Base-by-base conservation (phyloP, 495 filamentous ascomycete species). In the Podospora appendiculata region DNA sequence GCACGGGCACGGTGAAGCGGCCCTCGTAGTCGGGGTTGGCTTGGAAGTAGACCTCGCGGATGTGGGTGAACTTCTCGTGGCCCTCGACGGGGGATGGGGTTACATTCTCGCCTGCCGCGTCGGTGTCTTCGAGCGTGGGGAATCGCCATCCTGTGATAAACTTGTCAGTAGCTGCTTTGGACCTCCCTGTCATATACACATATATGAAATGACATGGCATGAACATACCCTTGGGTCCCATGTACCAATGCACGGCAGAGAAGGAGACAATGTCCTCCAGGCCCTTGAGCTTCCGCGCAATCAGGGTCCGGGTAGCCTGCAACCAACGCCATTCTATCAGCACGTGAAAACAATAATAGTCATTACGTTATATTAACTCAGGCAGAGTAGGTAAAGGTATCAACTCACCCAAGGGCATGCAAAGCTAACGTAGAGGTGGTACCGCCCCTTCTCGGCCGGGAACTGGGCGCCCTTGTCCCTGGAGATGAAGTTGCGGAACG, bases 261-360 rank as follows among this genome's bases (percentile, higher is more conserved):
- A 84, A 78, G 39, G 85, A 79, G 52, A 95, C 81, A 35, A 90
- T 73, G 18, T 80, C 70, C 50, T 89, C 81, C 0, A 94, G 76
- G 7, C 88, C 88, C 67, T 94, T 95, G 48, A 95, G 76, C n/a
- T 80, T 73, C 50, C 84, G 79, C 1, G 82, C 82, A 48, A 94
- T 82, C 17, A 90, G 80, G 0, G 87, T 82, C 14, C 90, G 82
- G 51, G 84, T 87, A 0, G 89, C 89, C 71, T 59, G 32, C 5
- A 5, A 5, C 2, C 25, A 25, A 25, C 25, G 25, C 25, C 18
- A 39, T 40, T 46, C 32, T 12, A 3, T 32, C 32, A n/a, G 13
- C 46, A 11, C n/a, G 18, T 13, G 12, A 48, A 32, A 47, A 32
- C 6, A 32, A 7, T 8, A 14, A 40, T 40, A 1, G 8, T 40